Evolutionary conservation across 2,329 filamentous ascomycete species (phyloP).

Genomic region (Microdochium nivale): DNA sequence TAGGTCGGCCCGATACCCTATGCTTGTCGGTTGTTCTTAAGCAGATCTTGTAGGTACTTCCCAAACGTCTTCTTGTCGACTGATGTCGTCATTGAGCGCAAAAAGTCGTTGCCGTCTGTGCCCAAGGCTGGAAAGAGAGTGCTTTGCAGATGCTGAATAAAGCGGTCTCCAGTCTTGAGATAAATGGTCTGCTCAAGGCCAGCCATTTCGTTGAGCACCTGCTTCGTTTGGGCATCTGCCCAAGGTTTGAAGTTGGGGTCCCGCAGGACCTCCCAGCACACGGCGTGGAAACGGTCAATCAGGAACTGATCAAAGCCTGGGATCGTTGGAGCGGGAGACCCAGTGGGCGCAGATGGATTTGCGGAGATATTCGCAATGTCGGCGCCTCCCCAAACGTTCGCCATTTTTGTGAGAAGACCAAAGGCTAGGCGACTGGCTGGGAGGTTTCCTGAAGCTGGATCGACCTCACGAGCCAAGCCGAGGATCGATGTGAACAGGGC

Average conservation of each 20-base stretch:
- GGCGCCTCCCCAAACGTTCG: slow-evolving; percentile 80
- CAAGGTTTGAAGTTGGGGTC: slow-evolving; percentile 72
- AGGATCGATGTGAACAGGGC: slow-evolving; percentile 79
- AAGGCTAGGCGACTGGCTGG: slow-evolving; percentile 65
- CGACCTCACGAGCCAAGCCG: slow-evolving; percentile 70
- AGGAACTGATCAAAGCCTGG: slow-evolving; percentile 91
- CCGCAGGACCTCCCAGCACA: slow-evolving; percentile 82
- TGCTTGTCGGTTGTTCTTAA: slow-evolving; percentile 32
- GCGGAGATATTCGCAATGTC: slow-evolving; percentile 55
- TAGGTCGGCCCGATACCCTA: slow-evolving; percentile 2
- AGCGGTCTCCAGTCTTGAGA: slow-evolving; percentile 76
- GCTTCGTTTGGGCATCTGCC: slow-evolving; percentile 75
- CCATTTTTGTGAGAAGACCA: slow-evolving; percentile 74
- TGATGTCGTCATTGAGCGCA: slow-evolving; percentile 48
- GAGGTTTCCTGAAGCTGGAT: slow-evolving; percentile 48
- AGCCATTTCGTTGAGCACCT: slow-evolving; percentile 82
- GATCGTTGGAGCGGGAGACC: slow-evolving; percentile 49
- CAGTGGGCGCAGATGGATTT: slow-evolving; percentile 39
- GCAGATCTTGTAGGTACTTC: slow-evolving; percentile 52
- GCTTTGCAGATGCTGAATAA: slow-evolving; percentile 60
- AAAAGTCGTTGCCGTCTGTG: slow-evolving; percentile 51
- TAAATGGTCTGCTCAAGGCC: slow-evolving; percentile 84
- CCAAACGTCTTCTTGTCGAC: slow-evolving; percentile 54
- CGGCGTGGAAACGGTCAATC: slow-evolving; percentile 77
- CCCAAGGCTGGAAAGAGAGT: slow-evolving; percentile 58